Percentiles rank a stretch among this genome's conserved stretches.
Evolutionary conservation across 306 rosid genomes (phyloP).

Genomic region (Rubus idaeus): DNA sequence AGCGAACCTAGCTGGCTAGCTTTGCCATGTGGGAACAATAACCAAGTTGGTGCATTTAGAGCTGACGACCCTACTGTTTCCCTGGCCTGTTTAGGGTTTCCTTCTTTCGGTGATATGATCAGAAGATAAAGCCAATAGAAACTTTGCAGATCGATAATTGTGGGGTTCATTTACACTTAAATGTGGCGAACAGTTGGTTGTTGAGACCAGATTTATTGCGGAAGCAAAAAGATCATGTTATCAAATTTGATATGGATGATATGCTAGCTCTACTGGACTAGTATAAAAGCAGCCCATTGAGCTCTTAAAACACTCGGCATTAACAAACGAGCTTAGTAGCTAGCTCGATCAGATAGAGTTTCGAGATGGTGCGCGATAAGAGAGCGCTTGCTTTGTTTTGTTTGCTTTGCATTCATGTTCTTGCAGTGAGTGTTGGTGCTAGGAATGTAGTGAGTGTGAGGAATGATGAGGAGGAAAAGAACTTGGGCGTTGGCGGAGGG

Average conservation of each 20-base stretch:
- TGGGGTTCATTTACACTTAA: slow-evolving; percentile 30
- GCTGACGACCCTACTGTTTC: not conserved
- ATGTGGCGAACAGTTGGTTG: slow-evolving; percentile 50
- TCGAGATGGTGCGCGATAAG: slow-evolving; percentile 28
- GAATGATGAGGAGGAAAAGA: slow-evolving; percentile 41
- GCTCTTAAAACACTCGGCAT: slow-evolving; percentile 17
- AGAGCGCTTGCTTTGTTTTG: slow-evolving; percentile 38
- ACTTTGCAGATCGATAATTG: slow-evolving; percentile 21
- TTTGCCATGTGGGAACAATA: slow-evolving; percentile 1
- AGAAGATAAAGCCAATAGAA: not conserved
- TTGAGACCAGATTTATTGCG: slow-evolving; percentile 47
- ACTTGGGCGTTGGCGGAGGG: slow-evolving; percentile 25
- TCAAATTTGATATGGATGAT: not conserved
- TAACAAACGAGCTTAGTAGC: not conserved
- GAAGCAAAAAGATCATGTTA: not conserved
- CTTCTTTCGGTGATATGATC: not conserved
- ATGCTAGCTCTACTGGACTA: not conserved
- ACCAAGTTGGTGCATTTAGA: not conserved
- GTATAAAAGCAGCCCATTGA: not conserved
- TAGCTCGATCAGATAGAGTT: not conserved
- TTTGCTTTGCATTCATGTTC: slow-evolving; percentile 47
- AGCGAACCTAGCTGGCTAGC: not conserved
- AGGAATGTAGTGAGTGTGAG: slow-evolving; percentile 44
- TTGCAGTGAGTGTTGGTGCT: slow-evolving; percentile 59
- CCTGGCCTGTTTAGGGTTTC: slow-evolving; percentile 5